Evolutionary conservation across 371 early-diverging fungal genomes (phyloP).

Genomic region (Lichtheimia ornata): DNA sequence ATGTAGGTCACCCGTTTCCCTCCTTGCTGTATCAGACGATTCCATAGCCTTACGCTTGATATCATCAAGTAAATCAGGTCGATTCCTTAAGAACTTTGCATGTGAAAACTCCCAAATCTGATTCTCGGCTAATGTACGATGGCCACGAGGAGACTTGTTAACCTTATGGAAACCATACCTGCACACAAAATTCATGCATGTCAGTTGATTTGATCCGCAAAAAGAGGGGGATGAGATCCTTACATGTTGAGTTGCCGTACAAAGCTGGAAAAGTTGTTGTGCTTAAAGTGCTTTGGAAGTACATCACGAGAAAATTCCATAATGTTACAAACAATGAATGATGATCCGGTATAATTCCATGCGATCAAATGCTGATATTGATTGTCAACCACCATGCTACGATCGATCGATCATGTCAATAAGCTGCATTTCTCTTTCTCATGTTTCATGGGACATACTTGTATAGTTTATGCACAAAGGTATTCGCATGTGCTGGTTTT

Average conservation of each 20-base stretch:
- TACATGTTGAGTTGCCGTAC: constrained; percentile 90
- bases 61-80: constrained; percentile 80
- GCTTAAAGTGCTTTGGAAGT: constrained; percentile 85
- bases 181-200: background rate
- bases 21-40: constrained; percentile 67
- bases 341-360: constrained; percentile 83
- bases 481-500: constrained; percentile 26
- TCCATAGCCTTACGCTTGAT: constrained; percentile 89
- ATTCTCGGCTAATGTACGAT: constrained; percentile 80
- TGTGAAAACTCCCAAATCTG: constrained; percentile 95
- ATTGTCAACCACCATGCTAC: constrained; percentile 80
- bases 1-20: constrained; percentile 75
- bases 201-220: background rate
- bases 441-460: constrained; percentile 25
- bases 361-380: constrained; percentile 81
- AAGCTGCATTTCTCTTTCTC: background rate
- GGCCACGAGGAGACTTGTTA: constrained; percentile 84
- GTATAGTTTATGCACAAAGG: constrained; percentile 50
- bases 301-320: constrained; percentile 81
- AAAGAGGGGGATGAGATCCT: constrained; percentile 8
- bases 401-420: background rate
- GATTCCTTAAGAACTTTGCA: constrained; percentile 78
- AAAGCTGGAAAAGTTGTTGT: constrained; percentile 88
- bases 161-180: constrained; percentile 91
- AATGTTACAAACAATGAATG: constrained; percentile 91